Evolutionary conservation across 805 yeast species (phyloP).

Genomic region (Wickerhamomyces queroliae): DNA sequence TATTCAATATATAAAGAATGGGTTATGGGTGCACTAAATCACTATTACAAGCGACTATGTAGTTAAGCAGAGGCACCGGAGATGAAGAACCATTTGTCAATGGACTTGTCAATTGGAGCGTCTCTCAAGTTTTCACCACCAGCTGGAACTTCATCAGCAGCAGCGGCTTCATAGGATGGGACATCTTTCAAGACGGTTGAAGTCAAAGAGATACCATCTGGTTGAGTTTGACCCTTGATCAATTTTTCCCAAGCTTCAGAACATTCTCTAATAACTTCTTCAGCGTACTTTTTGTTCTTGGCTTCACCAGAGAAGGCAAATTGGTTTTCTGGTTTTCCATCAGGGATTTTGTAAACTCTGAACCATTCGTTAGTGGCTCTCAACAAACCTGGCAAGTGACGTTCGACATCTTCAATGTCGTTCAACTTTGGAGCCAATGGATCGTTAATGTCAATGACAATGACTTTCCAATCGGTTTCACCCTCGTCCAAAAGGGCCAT

Average conservation of each 20-base stretch:
- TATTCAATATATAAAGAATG: not conserved
- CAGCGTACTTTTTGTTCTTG: slow-evolving; percentile 81
- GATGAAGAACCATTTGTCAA: slow-evolving; percentile 98
- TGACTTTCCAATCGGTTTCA: slow-evolving; percentile 87
- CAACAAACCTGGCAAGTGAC: slow-evolving; percentile 85
- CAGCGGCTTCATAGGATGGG: slow-evolving; percentile 44
- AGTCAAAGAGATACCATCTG: slow-evolving; percentile 66
- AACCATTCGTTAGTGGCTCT: slow-evolving; percentile 98
- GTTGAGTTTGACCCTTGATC: slow-evolving; percentile 55
- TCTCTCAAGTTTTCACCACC: slow-evolving; percentile 73
- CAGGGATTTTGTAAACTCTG: slow-evolving; percentile 96
- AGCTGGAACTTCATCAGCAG: slow-evolving; percentile 52
- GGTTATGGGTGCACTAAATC: not conserved
- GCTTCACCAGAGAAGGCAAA: slow-evolving; percentile 96
- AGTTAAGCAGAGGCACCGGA: slow-evolving; percentile 61
- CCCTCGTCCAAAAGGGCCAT: slow-evolving; percentile 94
- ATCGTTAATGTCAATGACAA: slow-evolving; percentile 77
- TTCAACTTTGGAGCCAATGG: slow-evolving; percentile 82
- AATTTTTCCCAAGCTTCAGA: slow-evolving; percentile 78
- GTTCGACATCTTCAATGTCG: slow-evolving; percentile 88
- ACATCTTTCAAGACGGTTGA: slow-evolving; percentile 66
- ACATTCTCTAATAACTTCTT: slow-evolving; percentile 79
- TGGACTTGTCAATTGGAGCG: slow-evolving; percentile 93
- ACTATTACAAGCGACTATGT: not conserved
- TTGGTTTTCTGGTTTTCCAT: slow-evolving; percentile 94